Conservation (phyloP, 2,329 filamentous ascomycete genomes). For the Periconia sp. region DNA sequence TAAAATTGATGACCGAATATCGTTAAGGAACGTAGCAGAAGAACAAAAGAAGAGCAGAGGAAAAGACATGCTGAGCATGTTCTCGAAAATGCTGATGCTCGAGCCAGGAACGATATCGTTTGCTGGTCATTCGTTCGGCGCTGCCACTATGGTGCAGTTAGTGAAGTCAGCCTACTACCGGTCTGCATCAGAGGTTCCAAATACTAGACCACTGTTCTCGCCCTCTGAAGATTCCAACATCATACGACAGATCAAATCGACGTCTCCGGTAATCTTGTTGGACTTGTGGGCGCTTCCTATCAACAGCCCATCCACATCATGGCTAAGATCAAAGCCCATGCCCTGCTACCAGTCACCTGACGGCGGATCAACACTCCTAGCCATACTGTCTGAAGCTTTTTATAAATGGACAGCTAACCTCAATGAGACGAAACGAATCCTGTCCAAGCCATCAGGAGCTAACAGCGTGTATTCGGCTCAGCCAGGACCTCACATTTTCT, state of each 20-base stretch:
- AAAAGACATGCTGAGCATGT: constrained; percentile 61
- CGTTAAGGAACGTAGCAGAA: constrained; percentile 54
- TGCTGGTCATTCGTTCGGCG: constrained; percentile 82
- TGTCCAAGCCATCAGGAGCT: constrained; percentile 64
- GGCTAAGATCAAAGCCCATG: constrained; percentile 74
- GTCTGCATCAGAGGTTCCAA: constrained; percentile 48
- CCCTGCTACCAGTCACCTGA: constrained; percentile 66
- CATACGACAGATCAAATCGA: constrained; percentile 69
- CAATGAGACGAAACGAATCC: constrained; percentile 68
- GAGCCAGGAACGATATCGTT: constrained; percentile 76
- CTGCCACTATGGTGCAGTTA: constrained; percentile 75
- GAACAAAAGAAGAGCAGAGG: constrained; percentile 44
- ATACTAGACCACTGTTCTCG: constrained; percentile 65
- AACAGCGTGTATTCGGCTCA: constrained; percentile 48
- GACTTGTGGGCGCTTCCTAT: constrained; percentile 84
- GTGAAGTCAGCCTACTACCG: constrained; percentile 80
- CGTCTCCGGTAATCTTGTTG: constrained; percentile 71
- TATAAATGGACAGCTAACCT: constrained; percentile 79
- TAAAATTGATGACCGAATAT: constrained; percentile 65
- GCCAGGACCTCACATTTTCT: constrained; percentile 71
- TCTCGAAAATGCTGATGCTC: constrained; percentile 69
- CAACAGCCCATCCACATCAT: constrained; percentile 64
- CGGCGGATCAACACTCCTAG: constrained; percentile 65
- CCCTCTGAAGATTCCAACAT: constrained; percentile 64
- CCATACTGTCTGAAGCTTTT: constrained; percentile 78